Conservation (phyloP, 176 grass and related monocot genomes). For the Dendrocalamus sinicus region DNA sequence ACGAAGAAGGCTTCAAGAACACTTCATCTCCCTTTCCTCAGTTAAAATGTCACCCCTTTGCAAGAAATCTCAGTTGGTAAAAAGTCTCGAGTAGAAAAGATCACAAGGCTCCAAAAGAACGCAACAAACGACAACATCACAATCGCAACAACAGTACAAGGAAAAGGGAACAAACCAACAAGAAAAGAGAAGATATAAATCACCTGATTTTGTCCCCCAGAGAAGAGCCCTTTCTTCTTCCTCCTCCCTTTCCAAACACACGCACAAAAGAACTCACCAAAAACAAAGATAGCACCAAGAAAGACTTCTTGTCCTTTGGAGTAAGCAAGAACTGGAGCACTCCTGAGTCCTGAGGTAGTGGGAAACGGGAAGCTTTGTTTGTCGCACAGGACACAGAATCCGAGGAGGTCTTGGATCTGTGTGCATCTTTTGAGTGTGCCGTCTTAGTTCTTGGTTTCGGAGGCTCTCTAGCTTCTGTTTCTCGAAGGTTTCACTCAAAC, state of each 20-base stretch:
- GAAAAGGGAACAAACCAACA: constrained; percentile 12
- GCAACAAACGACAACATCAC: constrained; percentile 26
- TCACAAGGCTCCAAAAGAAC: constrained; percentile 34
- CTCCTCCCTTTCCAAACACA: neutral
- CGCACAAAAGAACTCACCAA: neutral
- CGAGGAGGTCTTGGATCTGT: constrained; percentile 33
- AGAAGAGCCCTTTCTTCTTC: constrained; percentile 30
- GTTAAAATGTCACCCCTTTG: constrained; percentile 28
- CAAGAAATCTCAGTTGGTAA: constrained; percentile 27
- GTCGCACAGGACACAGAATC: constrained; percentile 41
- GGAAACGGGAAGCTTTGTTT: constrained; percentile 8
- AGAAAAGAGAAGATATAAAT: constrained; percentile 7
- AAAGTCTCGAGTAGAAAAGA: constrained; percentile 42
- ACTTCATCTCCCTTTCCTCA: constrained; percentile 11
- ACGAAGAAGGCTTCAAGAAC: constrained; percentile 9
- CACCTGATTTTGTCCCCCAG: constrained; percentile 51
- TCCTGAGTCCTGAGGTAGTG: neutral
- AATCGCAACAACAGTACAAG: constrained; percentile 41
- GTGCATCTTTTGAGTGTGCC: neutral
- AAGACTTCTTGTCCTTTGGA: neutral
- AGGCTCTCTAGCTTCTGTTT: constrained; percentile 30
- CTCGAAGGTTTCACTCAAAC: constrained; percentile 41
- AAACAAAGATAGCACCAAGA: neutral
- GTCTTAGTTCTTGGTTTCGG: constrained; percentile 21
- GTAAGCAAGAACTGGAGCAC: constrained; percentile 1